phyloP scores from a whole-genome alignment of 2,329 filamentous ascomycete genomes.

The Chaetomiaceae sp. region DNA sequence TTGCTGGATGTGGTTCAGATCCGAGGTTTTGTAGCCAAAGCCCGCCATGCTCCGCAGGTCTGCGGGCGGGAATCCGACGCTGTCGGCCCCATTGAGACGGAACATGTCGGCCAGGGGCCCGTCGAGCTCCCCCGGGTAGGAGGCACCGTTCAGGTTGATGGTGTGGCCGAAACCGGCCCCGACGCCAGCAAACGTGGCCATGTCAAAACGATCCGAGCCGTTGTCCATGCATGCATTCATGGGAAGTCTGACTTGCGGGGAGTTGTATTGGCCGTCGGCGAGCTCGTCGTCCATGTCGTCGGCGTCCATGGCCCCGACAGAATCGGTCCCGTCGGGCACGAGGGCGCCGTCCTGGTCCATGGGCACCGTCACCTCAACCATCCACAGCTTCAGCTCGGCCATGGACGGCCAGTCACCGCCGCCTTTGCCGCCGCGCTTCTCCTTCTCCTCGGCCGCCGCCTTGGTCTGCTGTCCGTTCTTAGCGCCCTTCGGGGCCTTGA shows the following conservation, averaged over 20 bases:
- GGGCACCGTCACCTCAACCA: conserved; percentile 47
- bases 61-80: conserved; percentile 12
- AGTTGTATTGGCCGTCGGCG: conserved; percentile 10
- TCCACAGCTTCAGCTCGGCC: conserved; percentile 55
- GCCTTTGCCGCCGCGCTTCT: conserved; percentile 51
- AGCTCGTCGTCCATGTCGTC: conserved; percentile 26
- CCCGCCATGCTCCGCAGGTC: conserved; percentile 18
- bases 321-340: conserved; percentile 32
- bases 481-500: conserved; percentile 42
- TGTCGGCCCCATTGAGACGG: no score
- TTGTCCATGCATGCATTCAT: not conserved
- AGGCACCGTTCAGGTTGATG: conserved; percentile 11
- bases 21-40: conserved; percentile 22
- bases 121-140: conserved; percentile 18
- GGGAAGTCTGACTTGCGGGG: not conserved
- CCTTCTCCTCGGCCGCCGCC: conserved; percentile 31
- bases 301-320: conserved; percentile 25
- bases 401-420: conserved; percentile 53
- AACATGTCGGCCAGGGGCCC: conserved; percentile 15
- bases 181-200: conserved; percentile 17
- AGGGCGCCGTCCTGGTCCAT: conserved; percentile 37
- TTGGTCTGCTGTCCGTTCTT: conserved; percentile 27
- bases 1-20: conserved; percentile 15
- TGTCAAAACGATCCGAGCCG: conserved; percentile 12
- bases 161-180: conserved; percentile 21